Base-by-base conservation (phyloP, 495 filamentous ascomycete genomes). In the Penicillium daleae region DNA sequence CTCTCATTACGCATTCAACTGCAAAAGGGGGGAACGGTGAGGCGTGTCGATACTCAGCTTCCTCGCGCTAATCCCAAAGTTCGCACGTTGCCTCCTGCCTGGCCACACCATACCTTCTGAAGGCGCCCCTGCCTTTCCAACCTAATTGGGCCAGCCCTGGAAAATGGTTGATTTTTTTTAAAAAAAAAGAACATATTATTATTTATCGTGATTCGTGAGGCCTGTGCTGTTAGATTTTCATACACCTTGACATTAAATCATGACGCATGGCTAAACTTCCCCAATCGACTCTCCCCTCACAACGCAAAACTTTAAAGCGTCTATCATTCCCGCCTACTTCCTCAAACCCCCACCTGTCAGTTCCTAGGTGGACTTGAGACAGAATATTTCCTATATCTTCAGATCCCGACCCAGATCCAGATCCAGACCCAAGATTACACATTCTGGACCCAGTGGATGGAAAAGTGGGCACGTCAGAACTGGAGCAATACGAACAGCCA, bases 301-400 rank as follows among this genome's bases (percentile, higher is more conserved):
- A 12, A 33, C 51, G 4, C n/a, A n/a, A 56, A 56, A 53, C 27
- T 40, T 58, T 63, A 61, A 61, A 61, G 52, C 27, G 22, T 54
- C 51, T 27, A 62, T 51, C 55, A 1, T 33, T 15, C 27, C 31
- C 46, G 4, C 44, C 46, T 12, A 24, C 7, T 26, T 49, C 33
- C 40, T 39, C 48, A n/a, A n/a, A n/a, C 56, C 40, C 42, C 40
- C 40, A 29, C 48, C 44, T 52, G 31, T 42, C 37, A 27, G 6
- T 51, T 24, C 32, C 33, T 21, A 32, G 40, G 56, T 64, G 56
- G 62, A 42, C 40, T 44, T 27, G 24, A 6, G 29, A n/a, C 22
- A 29, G 21, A 29, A 35, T 13, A 24, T 35, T 54, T 33, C 10
- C 49, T 52, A 52, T 54, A 33, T 54, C 27, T 54, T 54, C n/a